A percentile compares a stretch with the other conserved stretches of the same genome.
These are phyloP conservation scores for Luzula sylvatica DNA, from an alignment of 176 grass and related monocot species.

Conservation along the genomic window DNA sequence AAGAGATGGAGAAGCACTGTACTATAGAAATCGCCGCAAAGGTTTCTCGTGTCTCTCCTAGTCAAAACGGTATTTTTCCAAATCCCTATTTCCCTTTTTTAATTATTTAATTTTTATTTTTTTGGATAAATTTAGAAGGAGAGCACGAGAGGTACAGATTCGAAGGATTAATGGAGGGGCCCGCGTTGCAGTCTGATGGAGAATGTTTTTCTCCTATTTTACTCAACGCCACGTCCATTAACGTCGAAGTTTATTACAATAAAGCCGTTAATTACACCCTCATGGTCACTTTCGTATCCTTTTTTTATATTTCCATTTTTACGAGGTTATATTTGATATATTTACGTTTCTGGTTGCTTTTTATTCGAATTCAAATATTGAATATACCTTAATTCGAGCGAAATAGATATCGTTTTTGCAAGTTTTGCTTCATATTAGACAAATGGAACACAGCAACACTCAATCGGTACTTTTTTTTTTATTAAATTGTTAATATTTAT, in stretches of 20 bases:
- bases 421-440: slow-evolving; percentile 90
- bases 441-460: slow-evolving; percentile 99
- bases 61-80: slow-evolving; percentile 59
- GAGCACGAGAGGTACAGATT: slow-evolving; percentile 75
- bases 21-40: slow-evolving; percentile 92
- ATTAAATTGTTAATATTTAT: slow-evolving; percentile 16
- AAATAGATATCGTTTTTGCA: slow-evolving; percentile 86
- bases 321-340: too few relatives aligned
- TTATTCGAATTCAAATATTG: too few relatives aligned
- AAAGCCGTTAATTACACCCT: slow-evolving; percentile 98
- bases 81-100: slow-evolving; percentile 2
- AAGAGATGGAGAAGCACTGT: slow-evolving; percentile 95
- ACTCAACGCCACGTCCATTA: slow-evolving; percentile 86
- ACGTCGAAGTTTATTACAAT: slow-evolving; percentile 97
- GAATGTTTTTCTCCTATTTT: slow-evolving; percentile 82
- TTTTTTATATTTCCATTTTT: neutral
- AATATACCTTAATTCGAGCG: slow-evolving; percentile 35
- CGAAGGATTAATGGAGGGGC: slow-evolving; percentile 85
- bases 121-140: slow-evolving; percentile 33
- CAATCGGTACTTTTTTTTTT: slow-evolving; percentile 71
- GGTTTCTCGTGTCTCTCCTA: slow-evolving; percentile 61
- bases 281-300: slow-evolving; percentile 99
- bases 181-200: slow-evolving; percentile 73
- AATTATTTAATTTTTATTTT: slow-evolving; percentile 12
- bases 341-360: too few relatives aligned